Evolutionary conservation across 176 grass and related monocot genomes (phyloP), one percentile per base, ranked within the genome.

Genomic region (Hordeum vulgare): DNA sequence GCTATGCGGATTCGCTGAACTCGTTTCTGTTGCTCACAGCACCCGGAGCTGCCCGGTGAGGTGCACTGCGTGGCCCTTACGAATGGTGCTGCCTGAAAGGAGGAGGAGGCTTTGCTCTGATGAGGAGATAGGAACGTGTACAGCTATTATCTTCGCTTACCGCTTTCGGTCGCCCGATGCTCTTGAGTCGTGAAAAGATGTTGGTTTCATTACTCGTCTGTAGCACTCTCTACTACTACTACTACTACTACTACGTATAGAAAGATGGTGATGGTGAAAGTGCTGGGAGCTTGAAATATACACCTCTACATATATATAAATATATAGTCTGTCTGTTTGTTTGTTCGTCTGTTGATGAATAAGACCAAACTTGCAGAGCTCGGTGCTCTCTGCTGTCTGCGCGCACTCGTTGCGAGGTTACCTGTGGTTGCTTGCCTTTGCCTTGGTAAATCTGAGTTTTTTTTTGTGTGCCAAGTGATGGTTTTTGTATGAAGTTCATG

Each of bases 41-140:
- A 83, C 91, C 91, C 41, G 88, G 94, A 90, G 76, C 75, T 36
- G 71, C 78, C 41, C 85, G 28, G 80, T 90, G 89, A 93, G 82
- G 63, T 39, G 14, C 4, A 10, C 61, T 2, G 24, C 28, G 23
- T 25, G 27, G 41, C 36, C 35, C n/a, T 33, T 76, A 9, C 20
- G 40, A 12, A 44, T 26, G 2, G 25, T 75, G 57, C 61, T 14
- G 67, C 44, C 78, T 31, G 71, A 74, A 87, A 53, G 80, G 63
- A 90, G 88, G 77, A 62, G 66, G 64, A 34, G 83, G 51, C 68
- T 74, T 67, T 92, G 67, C 79, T 74, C 56, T 61, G 56, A 83
- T 65, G 31, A 33, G 31, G 31, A 33, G 83, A 88, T 90, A 90
- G 58, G 75, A 89, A 44, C 31, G 10, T 95, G 90, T 93, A 93